phyloP scores from a whole-genome alignment of 1,284 basidiomycete genomes.

The Pascua guehoae region DNA sequence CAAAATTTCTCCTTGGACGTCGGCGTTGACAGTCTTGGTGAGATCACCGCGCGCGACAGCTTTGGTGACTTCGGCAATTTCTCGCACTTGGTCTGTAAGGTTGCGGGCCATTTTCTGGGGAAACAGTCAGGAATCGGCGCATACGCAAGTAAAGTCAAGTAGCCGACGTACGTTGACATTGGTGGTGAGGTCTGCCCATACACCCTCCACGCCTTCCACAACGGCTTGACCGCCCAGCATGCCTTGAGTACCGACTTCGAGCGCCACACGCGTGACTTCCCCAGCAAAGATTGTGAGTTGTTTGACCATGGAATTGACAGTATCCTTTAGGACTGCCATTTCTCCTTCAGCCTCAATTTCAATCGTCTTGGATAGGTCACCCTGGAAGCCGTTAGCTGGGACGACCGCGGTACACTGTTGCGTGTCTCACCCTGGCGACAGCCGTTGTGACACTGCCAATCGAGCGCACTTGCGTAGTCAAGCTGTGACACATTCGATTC shows the following conservation, averaged over 20 bases:
- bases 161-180: constrained; percentile 69
- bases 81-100: constrained; percentile 93
- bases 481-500: constrained; percentile 86
- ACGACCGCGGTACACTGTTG: constrained; percentile 6
- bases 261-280: constrained; percentile 90
- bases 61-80: constrained; percentile 95
- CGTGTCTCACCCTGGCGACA: constrained; percentile 58
- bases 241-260: constrained; percentile 87
- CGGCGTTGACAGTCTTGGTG: constrained; percentile 83
- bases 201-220: constrained; percentile 89
- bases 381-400: constrained; percentile 24
- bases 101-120: constrained; percentile 79
- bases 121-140: background rate
- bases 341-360: constrained; percentile 81
- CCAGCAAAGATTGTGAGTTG: constrained; percentile 86
- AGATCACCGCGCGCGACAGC: constrained; percentile 92
- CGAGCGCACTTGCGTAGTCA: constrained; percentile 90
- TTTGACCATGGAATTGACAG: constrained; percentile 70
- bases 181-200: constrained; percentile 85
- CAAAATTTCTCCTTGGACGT: constrained; percentile 95
- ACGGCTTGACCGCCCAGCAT: constrained; percentile 88
- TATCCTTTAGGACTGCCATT: constrained; percentile 73
- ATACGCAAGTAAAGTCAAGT: background rate
- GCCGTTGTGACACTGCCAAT: constrained; percentile 91
- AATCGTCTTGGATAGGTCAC: constrained; percentile 56